A percentile compares a stretch with the other conserved stretches of the same genome.
Conservation (phyloP, 305 asterid species). For the Andrographis paniculata region DNA sequence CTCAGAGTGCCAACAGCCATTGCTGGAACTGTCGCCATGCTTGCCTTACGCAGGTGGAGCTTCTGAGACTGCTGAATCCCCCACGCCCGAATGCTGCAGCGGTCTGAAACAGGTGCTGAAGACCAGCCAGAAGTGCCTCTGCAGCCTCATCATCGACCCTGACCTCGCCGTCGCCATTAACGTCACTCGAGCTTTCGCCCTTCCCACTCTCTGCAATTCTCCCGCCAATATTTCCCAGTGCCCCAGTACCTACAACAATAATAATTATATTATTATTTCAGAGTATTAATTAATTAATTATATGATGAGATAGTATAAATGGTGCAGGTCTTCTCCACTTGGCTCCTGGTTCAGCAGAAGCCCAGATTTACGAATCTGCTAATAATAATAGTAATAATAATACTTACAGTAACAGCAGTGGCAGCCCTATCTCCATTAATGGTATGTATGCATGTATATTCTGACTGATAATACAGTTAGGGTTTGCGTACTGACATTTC, state of each 20-base stretch:
- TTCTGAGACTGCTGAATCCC: conserved; percentile 45
- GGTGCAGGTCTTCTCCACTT: conserved; percentile 53
- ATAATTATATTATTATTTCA: too few relatives aligned
- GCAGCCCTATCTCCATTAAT: conserved; percentile 27
- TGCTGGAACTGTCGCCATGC: conserved; percentile 45
- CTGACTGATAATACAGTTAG: too few relatives aligned
- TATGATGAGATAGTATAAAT: too few relatives aligned
- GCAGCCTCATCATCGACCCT: conserved; percentile 42
- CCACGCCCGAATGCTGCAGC: conserved; percentile 80
- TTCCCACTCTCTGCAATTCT: conserved; percentile 49
- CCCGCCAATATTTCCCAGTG: conserved; percentile 71
- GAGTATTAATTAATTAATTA: too few relatives aligned
- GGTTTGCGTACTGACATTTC: too few relatives aligned
- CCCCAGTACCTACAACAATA: conserved; percentile 34
- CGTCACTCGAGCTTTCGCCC: conserved; percentile 55
- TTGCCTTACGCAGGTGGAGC: conserved; percentile 51
- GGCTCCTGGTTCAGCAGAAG: conserved; percentile 76
- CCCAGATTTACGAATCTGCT: conserved; percentile 47
- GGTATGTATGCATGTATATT: too few relatives aligned
- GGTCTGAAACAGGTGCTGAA: conserved; percentile 52
- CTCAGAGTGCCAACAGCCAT: conserved; percentile 45
- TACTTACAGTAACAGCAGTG: conserved; percentile 15
- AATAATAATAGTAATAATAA: too few relatives aligned
- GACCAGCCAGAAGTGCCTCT: conserved; percentile 34
- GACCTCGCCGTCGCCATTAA: conserved; percentile 35